Evolutionary conservation across 2,329 filamentous ascomycete species (phyloP).

Genomic region (Eutypella sp.): DNA sequence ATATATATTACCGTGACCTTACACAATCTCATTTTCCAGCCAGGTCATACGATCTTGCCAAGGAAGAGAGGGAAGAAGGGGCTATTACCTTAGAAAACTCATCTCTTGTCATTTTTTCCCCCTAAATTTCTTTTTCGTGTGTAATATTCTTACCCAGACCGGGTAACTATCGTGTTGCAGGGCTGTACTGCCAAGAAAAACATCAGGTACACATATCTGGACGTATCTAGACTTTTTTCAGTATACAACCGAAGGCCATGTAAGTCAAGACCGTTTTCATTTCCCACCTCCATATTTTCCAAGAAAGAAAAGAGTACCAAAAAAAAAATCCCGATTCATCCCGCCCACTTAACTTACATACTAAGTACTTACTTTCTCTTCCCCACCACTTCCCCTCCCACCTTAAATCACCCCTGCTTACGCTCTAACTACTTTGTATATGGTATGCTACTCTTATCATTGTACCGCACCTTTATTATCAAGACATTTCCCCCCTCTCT

Average conservation of each 20-base stretch:
- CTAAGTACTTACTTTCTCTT: constrained; percentile 2
- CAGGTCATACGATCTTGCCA: no score
- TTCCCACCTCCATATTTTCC: constrained; percentile 6
- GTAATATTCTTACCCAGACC: no score
- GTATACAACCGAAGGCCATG: constrained; percentile 12
- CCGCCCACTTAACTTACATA: constrained; percentile 12
- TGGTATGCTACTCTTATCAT: no score
- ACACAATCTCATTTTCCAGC: no score
- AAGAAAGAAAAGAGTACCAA: not conserved
- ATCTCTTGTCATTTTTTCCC: no score
- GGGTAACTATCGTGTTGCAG: constrained; percentile 14
- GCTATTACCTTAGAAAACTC: no score
- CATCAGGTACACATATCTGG: constrained; percentile 6
- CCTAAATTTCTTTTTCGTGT: no score
- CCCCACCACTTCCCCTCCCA: constrained; percentile 4
- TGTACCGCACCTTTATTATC: constrained; percentile 8
- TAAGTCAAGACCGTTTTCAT: constrained; percentile 12
- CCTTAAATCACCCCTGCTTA: constrained; percentile 12
- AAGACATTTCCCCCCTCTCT: constrained; percentile 20
- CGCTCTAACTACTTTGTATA: no score
- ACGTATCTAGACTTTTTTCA: constrained; percentile 5
- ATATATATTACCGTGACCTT: no score
- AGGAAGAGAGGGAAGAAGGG: no score
- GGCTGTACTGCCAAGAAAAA: constrained; percentile 11
- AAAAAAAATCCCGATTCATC: constrained; percentile 16